Conservation (phyloP, 2,329 filamentous ascomycete species). For the Onygenales sp. region DNA sequence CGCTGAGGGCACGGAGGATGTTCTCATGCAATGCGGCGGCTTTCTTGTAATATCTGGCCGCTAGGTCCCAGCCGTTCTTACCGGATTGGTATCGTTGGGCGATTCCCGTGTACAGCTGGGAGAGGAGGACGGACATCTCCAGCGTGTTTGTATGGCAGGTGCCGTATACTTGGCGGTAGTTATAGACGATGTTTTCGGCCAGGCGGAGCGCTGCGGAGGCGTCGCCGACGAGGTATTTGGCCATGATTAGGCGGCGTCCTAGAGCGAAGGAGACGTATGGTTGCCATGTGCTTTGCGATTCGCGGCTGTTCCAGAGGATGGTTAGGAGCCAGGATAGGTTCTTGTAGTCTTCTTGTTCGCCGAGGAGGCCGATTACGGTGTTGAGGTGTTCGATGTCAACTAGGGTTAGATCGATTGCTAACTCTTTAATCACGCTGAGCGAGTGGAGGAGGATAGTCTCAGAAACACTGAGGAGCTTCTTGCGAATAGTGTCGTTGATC, state of each 20-base stretch:
- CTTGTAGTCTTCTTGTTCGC: conserved; percentile 36
- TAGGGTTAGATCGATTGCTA: conserved; percentile 35
- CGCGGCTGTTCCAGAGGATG: conserved; percentile 36
- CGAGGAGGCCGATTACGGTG: conserved; percentile 33
- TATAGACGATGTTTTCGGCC: conserved; percentile 46
- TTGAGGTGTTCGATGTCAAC: conserved; percentile 33
- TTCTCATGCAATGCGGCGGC: conserved; percentile 28
- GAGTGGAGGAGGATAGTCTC: conserved; percentile 33
- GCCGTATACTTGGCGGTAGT: conserved; percentile 44
- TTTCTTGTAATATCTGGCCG: conserved; percentile 31
- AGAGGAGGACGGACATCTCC: conserved; percentile 40
- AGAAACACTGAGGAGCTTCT: conserved; percentile 32
- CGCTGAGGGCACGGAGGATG: conserved; percentile 25
- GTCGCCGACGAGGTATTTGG: conserved; percentile 40
- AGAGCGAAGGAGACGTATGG: conserved; percentile 38
- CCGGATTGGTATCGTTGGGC: conserved; percentile 25
- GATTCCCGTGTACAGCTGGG: conserved; percentile 39
- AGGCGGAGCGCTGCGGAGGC: conserved; percentile 37
- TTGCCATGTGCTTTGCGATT: conserved; percentile 25
- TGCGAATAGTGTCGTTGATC: conserved; percentile 25
- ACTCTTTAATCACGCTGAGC: conserved; percentile 28
- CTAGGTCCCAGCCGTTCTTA: conserved; percentile 24
- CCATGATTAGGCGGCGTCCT: conserved; percentile 41
- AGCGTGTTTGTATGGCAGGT: conserved; percentile 37
- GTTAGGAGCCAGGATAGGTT: conserved; percentile 34